Evolutionary conservation across 805 yeast genomes (phyloP).

Genomic region (Yarrowia sp.): DNA sequence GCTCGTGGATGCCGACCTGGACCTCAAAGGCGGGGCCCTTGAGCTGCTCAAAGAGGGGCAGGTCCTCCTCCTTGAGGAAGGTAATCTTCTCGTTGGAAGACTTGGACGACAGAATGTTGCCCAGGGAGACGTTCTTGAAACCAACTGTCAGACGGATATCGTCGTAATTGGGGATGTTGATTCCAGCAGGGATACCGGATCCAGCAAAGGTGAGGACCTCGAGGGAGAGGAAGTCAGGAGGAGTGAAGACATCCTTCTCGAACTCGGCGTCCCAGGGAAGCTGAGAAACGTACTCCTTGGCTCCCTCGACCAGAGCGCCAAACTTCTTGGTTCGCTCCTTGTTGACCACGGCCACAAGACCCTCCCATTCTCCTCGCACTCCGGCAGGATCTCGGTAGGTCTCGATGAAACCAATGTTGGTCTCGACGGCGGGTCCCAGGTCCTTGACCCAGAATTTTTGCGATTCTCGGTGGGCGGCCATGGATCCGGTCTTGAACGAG

Average conservation of each 20-base stretch:
- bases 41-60: constrained; percentile 68
- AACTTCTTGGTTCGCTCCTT: constrained; percentile 85
- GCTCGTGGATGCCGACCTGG: constrained; percentile 92
- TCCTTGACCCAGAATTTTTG: constrained; percentile 90
- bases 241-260: constrained; percentile 85
- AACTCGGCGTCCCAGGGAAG: constrained; percentile 80
- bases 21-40: constrained; percentile 87
- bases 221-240: constrained; percentile 90
- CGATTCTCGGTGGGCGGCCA: constrained; percentile 83
- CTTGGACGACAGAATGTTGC: constrained; percentile 80
- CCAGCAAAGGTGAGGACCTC: constrained; percentile 91
- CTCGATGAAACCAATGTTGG: constrained; percentile 89
- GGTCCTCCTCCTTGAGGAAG: constrained; percentile 63
- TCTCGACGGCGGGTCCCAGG: constrained; percentile 75
- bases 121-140: constrained; percentile 87
- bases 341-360: constrained; percentile 87
- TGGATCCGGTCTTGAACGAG: constrained; percentile 80
- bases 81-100: constrained; percentile 72
- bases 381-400: constrained; percentile 93
- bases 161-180: constrained; percentile 91
- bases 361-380: constrained; percentile 93
- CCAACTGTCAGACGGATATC: constrained; percentile 85
- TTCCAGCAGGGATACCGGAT: constrained; percentile 91
- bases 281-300: constrained; percentile 65
- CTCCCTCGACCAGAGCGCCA: constrained; percentile 69